Conservation (phyloP, 305 asterid species). For the Fraxinus latifolia region DNA sequence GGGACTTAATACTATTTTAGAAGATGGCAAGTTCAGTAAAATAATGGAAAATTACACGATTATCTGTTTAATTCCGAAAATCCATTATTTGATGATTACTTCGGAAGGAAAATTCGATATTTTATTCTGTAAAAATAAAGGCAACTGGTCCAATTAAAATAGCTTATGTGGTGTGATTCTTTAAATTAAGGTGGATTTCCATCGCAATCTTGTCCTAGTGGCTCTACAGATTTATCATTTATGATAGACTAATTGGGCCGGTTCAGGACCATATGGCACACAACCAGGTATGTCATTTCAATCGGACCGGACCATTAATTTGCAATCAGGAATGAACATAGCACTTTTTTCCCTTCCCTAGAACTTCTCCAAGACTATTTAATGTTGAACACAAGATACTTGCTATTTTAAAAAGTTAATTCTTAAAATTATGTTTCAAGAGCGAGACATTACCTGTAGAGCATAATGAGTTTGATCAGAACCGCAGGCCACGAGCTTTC, state of each 20-base stretch:
- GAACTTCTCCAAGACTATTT: too few relatives aligned
- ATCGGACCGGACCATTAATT: not conserved
- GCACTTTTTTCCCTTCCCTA: too few relatives aligned
- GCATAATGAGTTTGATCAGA: constrained; percentile 91
- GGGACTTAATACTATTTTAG: too few relatives aligned
- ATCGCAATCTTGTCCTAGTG: not conserved
- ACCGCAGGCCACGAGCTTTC: constrained; percentile 69
- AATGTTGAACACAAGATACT: too few relatives aligned
- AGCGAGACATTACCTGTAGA: constrained; percentile 11
- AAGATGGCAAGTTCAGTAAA: not conserved
- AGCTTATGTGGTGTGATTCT: not conserved
- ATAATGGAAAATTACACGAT: not conserved
- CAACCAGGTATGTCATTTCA: not conserved
- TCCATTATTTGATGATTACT: not conserved
- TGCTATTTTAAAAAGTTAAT: too few relatives aligned
- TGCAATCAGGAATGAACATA: not conserved
- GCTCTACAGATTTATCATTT: not conserved
- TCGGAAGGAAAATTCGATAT: not conserved
- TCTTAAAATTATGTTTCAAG: too few relatives aligned
- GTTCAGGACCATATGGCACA: not conserved
- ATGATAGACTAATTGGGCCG: not conserved
- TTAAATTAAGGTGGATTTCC: not conserved
- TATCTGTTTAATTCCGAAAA: too few relatives aligned
- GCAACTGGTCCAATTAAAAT: too few relatives aligned
- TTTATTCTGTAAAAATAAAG: too few relatives aligned